Base-by-base conservation (phyloP, 345 rosid genomes). In the Firmiana major region DNA sequence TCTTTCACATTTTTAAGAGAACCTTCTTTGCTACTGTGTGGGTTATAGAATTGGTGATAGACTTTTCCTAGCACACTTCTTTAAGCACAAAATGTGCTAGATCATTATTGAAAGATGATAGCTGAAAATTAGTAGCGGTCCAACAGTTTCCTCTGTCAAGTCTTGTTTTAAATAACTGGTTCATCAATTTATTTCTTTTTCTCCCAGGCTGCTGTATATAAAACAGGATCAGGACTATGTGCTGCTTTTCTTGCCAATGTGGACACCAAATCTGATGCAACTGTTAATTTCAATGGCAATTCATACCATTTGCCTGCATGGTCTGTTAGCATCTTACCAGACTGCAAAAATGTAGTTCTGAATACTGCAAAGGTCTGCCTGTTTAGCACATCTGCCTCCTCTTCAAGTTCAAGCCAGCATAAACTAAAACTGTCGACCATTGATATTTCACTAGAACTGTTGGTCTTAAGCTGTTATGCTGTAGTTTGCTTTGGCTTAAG, bases 281-380 rank as follows among this genome's bases (percentile, higher is more conserved):
- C 90, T 22, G 90, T 89, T 71, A 87, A 73, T 67, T 95, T 93
- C 83, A 89, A 80, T 71, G 94, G 93, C 74, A 88, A 87, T 64
- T 84, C 94, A 75, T 93, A 95, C 78, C 77, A 21, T 76, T 81
- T 95, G 85, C 99, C 99, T 59, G 93, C 90, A 8, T 95, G 99
- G 99, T 93, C 99, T 11, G 99, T 95, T 72, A 95, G 98, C 90
- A 92, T 95, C 85, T 86, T 95, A 66, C 99, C 99, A 16, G 97
- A 95, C 84, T 93, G 99, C 92, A 92, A 90, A 78, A 95, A 84
- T 59, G 98, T 90, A 7, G 99, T 78, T 57, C 81, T 95, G 55
- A 95, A 95, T 78, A 93, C 98, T 12, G 98, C 99, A 62, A 93
- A 95, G 99, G 99, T 95, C 45, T 67, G 87, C 77, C 79, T 75